Conservation (phyloP, 306 rosid genomes). For the Sphenostylis stenocarpa region DNA sequence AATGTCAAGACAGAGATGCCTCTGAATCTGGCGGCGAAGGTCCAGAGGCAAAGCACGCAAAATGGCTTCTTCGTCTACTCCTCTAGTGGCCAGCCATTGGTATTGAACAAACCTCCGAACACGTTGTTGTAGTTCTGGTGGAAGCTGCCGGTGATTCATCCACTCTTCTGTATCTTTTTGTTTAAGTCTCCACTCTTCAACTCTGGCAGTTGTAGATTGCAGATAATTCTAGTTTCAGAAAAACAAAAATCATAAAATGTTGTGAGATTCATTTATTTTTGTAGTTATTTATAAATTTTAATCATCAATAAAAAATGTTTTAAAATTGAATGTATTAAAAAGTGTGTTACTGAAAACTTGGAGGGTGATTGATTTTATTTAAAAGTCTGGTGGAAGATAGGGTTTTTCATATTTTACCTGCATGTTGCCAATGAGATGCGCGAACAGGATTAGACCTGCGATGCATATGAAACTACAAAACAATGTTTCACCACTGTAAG, state of each 20-base stretch:
- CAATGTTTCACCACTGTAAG: constrained; percentile 50
- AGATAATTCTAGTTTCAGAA: constrained; percentile 51
- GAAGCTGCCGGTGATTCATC: constrained; percentile 96
- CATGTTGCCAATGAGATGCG: constrained; percentile 91
- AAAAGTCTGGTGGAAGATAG: neutral
- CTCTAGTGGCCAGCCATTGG: constrained; percentile 90
- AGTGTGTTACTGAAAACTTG: no score
- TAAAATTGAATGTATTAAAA: no score
- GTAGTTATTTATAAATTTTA: no score
- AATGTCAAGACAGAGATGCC: constrained; percentile 84
- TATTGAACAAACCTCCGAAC: constrained; percentile 83
- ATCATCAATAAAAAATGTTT: no score
- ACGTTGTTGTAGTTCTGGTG: constrained; percentile 67
- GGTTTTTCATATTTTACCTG: constrained; percentile 50
- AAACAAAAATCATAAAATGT: no score
- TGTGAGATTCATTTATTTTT: no score
- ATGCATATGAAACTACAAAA: constrained; percentile 68
- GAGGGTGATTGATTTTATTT: no score
- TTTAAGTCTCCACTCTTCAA: constrained; percentile 87
- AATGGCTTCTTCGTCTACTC: constrained; percentile 85
- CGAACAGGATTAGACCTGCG: constrained; percentile 72
- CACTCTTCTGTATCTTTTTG: constrained; percentile 93
- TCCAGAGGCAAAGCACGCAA: constrained; percentile 74
- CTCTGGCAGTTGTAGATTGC: constrained; percentile 82
- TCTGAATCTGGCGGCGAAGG: constrained; percentile 77